phyloP scores from a whole-genome alignment of 2,329 filamentous ascomycete genomes.

The Aureobasidium musti region DNA sequence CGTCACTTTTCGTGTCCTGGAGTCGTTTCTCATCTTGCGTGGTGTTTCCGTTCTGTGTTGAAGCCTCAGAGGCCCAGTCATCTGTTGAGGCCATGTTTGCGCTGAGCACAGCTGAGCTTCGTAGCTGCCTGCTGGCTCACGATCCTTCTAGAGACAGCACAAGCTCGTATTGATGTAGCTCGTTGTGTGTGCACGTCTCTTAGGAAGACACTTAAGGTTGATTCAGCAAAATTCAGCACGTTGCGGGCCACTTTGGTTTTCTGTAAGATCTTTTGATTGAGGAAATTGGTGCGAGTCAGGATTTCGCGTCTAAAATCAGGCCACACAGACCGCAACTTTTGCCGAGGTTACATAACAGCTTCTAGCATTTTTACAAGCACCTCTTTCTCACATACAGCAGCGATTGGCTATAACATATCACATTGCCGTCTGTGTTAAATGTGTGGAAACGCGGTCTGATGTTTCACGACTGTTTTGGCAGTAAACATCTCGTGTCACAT shows the following conservation, averaged over 20 bases:
- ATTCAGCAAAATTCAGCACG: neutral
- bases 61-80: neutral
- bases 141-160: neutral
- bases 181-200: neutral
- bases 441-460: neutral
- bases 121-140: neutral
- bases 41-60: neutral
- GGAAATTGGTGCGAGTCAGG: slow-evolving; percentile 28
- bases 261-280: slow-evolving; percentile 25
- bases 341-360: slow-evolving; percentile 20
- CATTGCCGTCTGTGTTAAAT: neutral
- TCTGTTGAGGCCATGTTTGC: slow-evolving; percentile 19
- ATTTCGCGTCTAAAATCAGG: slow-evolving; percentile 18
- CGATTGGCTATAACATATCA: neutral
- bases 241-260: slow-evolving; percentile 1
- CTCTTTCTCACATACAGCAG: neutral
- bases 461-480: neutral
- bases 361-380: neutral
- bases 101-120: slow-evolving; percentile 13
- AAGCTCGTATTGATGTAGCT: neutral
- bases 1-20: neutral
- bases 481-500: neutral
- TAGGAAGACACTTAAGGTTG: neutral
- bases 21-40: neutral
- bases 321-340: slow-evolving; percentile 24